phyloP scores from a whole-genome alignment of 345 rosid genomes.

The Sisymbrium altissimum region DNA sequence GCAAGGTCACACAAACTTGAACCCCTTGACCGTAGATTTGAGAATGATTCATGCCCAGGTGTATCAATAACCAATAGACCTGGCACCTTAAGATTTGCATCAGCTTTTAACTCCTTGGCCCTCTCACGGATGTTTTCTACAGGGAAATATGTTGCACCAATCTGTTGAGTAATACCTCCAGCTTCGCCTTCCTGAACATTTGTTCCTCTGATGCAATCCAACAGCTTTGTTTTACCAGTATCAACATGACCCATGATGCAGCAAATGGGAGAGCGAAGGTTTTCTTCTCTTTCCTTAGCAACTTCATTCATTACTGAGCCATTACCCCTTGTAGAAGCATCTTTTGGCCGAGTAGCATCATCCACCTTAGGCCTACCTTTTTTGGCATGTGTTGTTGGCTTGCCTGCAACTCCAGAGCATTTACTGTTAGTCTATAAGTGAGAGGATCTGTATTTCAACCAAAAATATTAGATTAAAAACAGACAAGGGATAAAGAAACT shows the following conservation, averaged over 20 bases:
- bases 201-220: conserved; percentile 94
- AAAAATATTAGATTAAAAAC: neutral
- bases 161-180: conserved; percentile 98
- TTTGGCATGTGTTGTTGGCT: conserved; percentile 1
- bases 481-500: neutral
- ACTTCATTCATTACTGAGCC: conserved; percentile 22
- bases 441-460: neutral
- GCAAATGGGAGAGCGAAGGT: conserved; percentile 90
- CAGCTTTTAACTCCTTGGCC: conserved; percentile 87
- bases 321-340: conserved; percentile 40
- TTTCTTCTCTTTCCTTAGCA: conserved; percentile 43
- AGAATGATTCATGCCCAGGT: conserved; percentile 93
- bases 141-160: conserved; percentile 97
- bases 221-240: conserved; percentile 92
- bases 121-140: conserved; percentile 90
- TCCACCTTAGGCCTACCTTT: conserved; percentile 37
- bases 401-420: conserved; percentile 17
- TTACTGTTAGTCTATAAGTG: neutral
- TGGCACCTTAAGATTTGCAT: conserved; percentile 88
- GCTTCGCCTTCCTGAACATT: conserved; percentile 99
- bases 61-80: conserved; percentile 97
- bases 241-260: conserved; percentile 99
- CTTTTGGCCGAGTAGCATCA: conserved; percentile 19
- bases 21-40: conserved; percentile 91
- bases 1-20: conserved; percentile 97